phyloP scores from a whole-genome alignment of 768 basidiomycete species.

The Boletales sp. region DNA sequence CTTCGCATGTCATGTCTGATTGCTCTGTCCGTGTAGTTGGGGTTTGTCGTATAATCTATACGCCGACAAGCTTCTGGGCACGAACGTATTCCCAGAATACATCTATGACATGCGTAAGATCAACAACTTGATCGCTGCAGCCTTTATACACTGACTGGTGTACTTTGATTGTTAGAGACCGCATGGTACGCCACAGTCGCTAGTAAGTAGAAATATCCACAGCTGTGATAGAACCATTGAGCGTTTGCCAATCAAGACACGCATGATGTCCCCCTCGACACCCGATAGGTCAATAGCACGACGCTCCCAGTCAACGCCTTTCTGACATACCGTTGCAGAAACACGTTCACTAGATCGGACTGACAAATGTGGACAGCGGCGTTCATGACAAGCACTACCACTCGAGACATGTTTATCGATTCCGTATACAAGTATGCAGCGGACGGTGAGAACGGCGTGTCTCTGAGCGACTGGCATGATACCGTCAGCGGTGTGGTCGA shows the following conservation, averaged over 20 bases:
- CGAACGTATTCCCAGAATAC: conserved; percentile 42
- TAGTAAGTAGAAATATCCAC: conserved; percentile 5
- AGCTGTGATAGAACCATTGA: not conserved
- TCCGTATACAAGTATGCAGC: conserved; percentile 49
- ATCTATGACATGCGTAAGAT: conserved; percentile 21
- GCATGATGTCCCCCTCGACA: conserved; percentile 21
- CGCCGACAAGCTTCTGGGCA: conserved; percentile 53
- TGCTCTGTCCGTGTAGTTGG: conserved; percentile 37
- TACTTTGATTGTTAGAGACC: conserved; percentile 9
- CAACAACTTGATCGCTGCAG: not conserved
- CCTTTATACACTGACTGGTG: not conserved
- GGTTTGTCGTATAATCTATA: conserved; percentile 62
- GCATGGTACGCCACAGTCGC: conserved; percentile 13
- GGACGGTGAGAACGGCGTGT: conserved; percentile 39
- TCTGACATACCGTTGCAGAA: conserved; percentile 31
- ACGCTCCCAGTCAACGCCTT: no score
- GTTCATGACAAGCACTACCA: conserved; percentile 42
- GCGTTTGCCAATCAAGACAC: conserved; percentile 3
- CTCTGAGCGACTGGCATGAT: conserved; percentile 28
- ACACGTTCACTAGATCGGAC: conserved; percentile 59
- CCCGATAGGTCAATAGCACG: conserved; percentile 4
- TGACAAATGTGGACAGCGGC: conserved; percentile 60
- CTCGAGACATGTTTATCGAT: conserved; percentile 49
- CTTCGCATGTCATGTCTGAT: not conserved
- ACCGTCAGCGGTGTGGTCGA: conserved; percentile 13